These are phyloP conservation scores for Pleurotus salmoneostramineus DNA, from an alignment of 768 basidiomycete genomes.

Conservation along the genomic window DNA sequence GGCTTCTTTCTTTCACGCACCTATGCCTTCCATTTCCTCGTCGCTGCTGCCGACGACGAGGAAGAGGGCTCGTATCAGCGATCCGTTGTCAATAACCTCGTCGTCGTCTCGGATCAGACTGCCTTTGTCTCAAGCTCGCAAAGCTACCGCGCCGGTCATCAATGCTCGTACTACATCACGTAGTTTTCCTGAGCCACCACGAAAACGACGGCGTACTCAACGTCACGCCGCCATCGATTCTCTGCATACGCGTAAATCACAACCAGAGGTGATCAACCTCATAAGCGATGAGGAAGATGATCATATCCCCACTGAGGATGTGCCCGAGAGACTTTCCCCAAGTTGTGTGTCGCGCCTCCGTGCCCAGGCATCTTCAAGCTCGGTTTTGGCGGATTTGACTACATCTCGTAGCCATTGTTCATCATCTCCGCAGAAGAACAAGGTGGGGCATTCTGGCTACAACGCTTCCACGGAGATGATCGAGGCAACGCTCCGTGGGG, in stretches of 20 bases:
- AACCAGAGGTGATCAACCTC: not conserved
- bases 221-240: not conserved
- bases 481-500: not conserved
- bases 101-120: not conserved
- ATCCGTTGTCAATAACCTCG: not conserved
- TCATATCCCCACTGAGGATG: not conserved
- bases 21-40: not conserved
- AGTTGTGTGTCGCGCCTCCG: not conserved
- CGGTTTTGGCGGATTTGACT: not conserved
- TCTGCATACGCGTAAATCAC: not conserved
- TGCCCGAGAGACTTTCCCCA: not conserved
- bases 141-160: too few species aligned
- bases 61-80: not conserved
- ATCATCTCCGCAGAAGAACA: not conserved
- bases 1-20: too few species aligned
- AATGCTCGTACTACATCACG: too few species aligned
- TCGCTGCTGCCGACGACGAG: not conserved
- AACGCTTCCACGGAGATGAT: not conserved
- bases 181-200: too few species aligned
- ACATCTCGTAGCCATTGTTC: not conserved
- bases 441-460: not conserved
- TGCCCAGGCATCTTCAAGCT: not conserved
- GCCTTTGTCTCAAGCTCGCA: not conserved
- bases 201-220: too few species aligned
- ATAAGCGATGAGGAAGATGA: not conserved